Evolutionary conservation across 306 rosid genomes (phyloP), one percentile per base, ranked within the genome.

Genomic region (Castanea mollissima): DNA sequence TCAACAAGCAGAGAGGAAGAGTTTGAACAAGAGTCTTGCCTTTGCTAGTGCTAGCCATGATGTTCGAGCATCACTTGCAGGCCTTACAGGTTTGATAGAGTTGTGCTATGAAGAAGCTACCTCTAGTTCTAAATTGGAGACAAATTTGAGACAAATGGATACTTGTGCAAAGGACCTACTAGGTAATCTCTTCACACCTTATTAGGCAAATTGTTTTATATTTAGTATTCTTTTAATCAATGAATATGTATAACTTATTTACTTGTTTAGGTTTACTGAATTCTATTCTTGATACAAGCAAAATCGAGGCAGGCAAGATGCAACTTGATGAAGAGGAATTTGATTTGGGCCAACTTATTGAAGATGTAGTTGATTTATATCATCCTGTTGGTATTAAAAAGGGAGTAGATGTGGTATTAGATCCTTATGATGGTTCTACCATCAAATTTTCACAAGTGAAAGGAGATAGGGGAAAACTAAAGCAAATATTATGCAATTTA

Each of bases 271-370:
- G 90, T 57, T 71, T 92, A 55, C 71, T 94, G 83, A 94, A 91
- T 79, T 88, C 98, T 35, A 83, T 89, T 82, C 93, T 94, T 3
- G 97, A 94, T 73, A 88, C 88, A 69, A 94, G 97, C 86, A 91
- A 92, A 76, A 92, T 91, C 34, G 97, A 94, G 85, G 93, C 92
- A 0, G 97, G 97, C 3, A 91, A 92, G 81, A 88, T 92, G 90
- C 88, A 81, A 41, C 90, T 94, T n/a, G 92, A 88, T 46, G 97
- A 90, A 82, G 92, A 88, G 44, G 93, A 92, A 21, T 94, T 94
- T 80, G 87, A 94, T 73, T 34, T 92, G 35, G 84, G 78, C 10
- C 83, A 78, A 77, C 90, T 92, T 34, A 44, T 94, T 13, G 93
- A 94, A 74, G 92, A 92, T 68, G 93, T 84, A 38, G 90, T 90